Base-by-base conservation (phyloP, 2,329 filamentous ascomycete species). In the Exophiala spinifera region DNA sequence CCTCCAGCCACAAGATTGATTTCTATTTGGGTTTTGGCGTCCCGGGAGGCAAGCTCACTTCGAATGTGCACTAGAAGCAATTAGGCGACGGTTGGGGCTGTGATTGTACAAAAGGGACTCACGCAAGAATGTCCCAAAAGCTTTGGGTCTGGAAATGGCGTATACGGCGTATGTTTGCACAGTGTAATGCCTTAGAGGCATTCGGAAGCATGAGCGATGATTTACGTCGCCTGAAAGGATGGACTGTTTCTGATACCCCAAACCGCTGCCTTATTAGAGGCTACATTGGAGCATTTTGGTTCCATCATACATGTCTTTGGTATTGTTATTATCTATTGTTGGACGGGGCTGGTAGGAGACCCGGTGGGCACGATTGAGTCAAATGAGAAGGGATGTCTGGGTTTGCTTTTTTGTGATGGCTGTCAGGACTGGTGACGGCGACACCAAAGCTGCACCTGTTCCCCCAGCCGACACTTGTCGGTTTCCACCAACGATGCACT, bases 191-290 rank as follows among this genome's bases (percentile, higher is more conserved):
- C 57, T 60, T 55, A 57, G 57, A 60, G 57, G 47, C 46, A 54
- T 55, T 36, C 49, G 45, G 55, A 51, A 53, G 46, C 55, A 56
- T 50, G 46, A 48, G 55, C 40, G 51, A 36, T 46, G 34, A 45
- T 44, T 43, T 44, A 44, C 37, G 36, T 53, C 51, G 51, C 42
- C 42, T 19, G 23, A 40, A 25, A 25, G 37, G 19, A 51, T 46
- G 45, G 46, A 47, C 55, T 57, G 44, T 55, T 55, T 60, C 57
- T 59, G 54, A 60, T 60, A 60, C 57, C 57, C 57, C 54, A 23
- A 55, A 49, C 50, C 46, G 53, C 50, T 45, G 57, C 55, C 57
- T 60, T 55, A 53, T 55, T 57, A 57, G 49, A 60, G 57, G 57
- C 57, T 25, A 55, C 25, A 20, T 31, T 46, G 57, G 57, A 60